Percentiles rank a stretch among this genome's conserved stretches.
Conservation (phyloP, 2,329 filamentous ascomycete genomes). For the Fusarium pseudonygamai region DNA sequence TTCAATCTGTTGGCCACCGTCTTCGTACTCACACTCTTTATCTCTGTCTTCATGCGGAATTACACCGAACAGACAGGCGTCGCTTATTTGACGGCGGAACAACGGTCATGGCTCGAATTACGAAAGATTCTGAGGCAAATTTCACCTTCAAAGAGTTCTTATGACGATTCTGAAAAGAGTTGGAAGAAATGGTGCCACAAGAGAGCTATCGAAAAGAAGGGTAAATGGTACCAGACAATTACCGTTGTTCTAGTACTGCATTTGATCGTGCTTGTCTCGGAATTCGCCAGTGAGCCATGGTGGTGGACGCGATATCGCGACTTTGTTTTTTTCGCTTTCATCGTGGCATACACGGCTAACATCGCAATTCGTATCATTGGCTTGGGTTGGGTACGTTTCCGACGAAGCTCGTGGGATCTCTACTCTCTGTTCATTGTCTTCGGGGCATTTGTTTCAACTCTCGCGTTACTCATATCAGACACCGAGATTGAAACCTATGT, state of each 20-base stretch:
- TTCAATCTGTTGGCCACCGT: conserved; percentile 98
- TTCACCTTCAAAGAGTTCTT: conserved; percentile 91
- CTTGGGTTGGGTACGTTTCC: conserved; percentile 90
- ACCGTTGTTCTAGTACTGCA: conserved; percentile 85
- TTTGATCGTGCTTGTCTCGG: conserved; percentile 81
- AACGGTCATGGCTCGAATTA: conserved; percentile 95
- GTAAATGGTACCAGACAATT: conserved; percentile 86
- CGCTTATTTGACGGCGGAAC: conserved; percentile 93
- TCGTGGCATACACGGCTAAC: conserved; percentile 83
- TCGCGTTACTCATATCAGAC: conserved; percentile 76
- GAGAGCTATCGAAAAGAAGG: conserved; percentile 91
- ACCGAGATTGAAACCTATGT: conserved; percentile 70
- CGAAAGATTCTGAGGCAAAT: conserved; percentile 92
- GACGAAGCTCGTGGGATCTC: conserved; percentile 93
- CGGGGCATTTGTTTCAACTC: conserved; percentile 80
- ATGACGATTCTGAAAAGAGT: conserved; percentile 76
- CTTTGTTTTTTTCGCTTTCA: conserved; percentile 82
- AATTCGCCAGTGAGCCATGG: conserved; percentile 80
- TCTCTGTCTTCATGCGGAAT: conserved; percentile 99
- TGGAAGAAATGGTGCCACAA: conserved; percentile 97
- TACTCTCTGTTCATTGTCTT: conserved; percentile 84
- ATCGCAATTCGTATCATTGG: conserved; percentile 85
- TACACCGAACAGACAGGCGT: conserved; percentile 99
- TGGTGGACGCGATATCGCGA: conserved; percentile 79
- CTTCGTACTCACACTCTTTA: conserved; percentile 96